phyloP scores from a whole-genome alignment of 345 rosid species.

The Carallia brachiata region DNA sequence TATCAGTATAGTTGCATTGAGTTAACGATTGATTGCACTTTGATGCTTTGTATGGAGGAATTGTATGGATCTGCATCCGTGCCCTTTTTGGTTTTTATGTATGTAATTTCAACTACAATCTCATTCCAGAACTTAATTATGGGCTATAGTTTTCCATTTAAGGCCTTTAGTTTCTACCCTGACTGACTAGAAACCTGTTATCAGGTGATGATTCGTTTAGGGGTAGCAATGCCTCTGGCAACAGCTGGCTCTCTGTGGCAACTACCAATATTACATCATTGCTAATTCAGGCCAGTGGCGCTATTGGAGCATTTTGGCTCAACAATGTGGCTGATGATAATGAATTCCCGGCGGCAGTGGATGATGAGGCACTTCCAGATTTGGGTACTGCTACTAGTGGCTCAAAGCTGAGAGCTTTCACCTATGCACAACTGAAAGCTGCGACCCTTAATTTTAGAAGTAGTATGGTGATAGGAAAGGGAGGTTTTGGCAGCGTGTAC shows the following conservation, averaged over 20 bases:
- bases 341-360: slow-evolving; percentile 3
- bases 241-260: slow-evolving; percentile 10
- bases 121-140: no score
- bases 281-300: slow-evolving; percentile 14
- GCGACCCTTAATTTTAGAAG: slow-evolving; percentile 17
- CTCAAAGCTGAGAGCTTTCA: slow-evolving; percentile 15
- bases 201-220: slow-evolving; percentile 3
- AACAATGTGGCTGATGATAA: not conserved
- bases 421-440: slow-evolving; percentile 14
- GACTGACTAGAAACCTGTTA: not conserved
- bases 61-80: no score
- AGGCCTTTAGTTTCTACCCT: not conserved
- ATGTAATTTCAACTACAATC: no score
- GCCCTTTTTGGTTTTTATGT: no score
- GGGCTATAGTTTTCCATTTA: not conserved
- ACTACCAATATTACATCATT: slow-evolving; percentile 14
- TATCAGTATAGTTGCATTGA: no score
- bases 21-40: no score
- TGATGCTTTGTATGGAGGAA: no score
- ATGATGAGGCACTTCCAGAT: slow-evolving; percentile 8
- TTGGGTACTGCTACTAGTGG: not conserved
- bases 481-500: slow-evolving; percentile 20
- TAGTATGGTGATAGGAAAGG: slow-evolving; percentile 16
- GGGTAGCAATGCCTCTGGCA: slow-evolving; percentile 4
- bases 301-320: slow-evolving; percentile 5